Evolutionary conservation across 2,329 filamentous ascomycete species (phyloP).

Genomic region (Fusarium subglutinans): DNA sequence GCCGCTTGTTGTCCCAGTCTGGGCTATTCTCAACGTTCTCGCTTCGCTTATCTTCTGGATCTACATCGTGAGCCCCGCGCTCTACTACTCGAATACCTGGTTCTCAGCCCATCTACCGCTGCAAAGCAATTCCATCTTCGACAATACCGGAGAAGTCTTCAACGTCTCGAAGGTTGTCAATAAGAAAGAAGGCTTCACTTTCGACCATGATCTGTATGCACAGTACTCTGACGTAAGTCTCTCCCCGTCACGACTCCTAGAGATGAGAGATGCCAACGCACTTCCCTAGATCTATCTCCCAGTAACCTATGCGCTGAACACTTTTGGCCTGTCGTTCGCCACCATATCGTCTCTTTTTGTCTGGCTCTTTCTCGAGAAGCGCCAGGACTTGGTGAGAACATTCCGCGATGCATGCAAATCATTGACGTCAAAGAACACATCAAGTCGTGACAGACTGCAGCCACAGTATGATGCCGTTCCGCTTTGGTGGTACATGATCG

Average conservation of each 20-base stretch:
- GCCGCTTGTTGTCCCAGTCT: slow-evolving; percentile 52
- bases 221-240: slow-evolving; percentile 58
- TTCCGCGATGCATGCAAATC: neutral
- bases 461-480: slow-evolving; percentile 33
- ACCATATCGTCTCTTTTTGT: slow-evolving; percentile 53
- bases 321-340: slow-evolving; percentile 63
- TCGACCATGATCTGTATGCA: slow-evolving; percentile 59
- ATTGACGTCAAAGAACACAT: neutral
- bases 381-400: slow-evolving; percentile 31
- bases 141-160: slow-evolving; percentile 61
- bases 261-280: neutral
- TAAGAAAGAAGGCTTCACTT: slow-evolving; percentile 50
- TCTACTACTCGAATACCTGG: slow-evolving; percentile 61
- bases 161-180: slow-evolving; percentile 59
- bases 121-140: slow-evolving; percentile 61
- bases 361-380: slow-evolving; percentile 46
- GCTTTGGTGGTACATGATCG: slow-evolving; percentile 40
- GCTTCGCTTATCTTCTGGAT: slow-evolving; percentile 59
- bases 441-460: slow-evolving; percentile 9
- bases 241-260: too few relatives aligned
- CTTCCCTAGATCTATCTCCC: slow-evolving; percentile 54
- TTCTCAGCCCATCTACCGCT: slow-evolving; percentile 62
- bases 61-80: slow-evolving; percentile 53
- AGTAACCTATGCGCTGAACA: slow-evolving; percentile 54
- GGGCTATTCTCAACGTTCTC: slow-evolving; percentile 59